Conservation (phyloP, 495 filamentous ascomycete genomes). For the Aspergillus sparsus region DNA sequence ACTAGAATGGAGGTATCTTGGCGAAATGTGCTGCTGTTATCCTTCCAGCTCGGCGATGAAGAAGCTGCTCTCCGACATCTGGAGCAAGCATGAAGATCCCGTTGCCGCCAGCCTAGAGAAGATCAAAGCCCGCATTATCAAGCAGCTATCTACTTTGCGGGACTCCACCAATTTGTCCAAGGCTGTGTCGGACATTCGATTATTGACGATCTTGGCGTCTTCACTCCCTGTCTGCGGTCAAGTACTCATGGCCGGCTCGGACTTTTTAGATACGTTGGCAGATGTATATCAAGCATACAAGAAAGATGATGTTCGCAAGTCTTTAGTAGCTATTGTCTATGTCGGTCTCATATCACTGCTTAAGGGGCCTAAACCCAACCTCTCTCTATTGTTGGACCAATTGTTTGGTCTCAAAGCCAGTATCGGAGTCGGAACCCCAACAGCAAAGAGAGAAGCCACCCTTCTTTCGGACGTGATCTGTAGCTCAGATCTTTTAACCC, state of each 20-base stretch:
- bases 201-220: constrained; percentile 44
- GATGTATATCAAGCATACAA: constrained; percentile 60
- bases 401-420: constrained; percentile 75
- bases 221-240: constrained; percentile 40
- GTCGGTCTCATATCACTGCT: constrained; percentile 68
- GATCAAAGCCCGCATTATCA: constrained; percentile 48
- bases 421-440: constrained; percentile 53
- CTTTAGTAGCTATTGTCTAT: constrained; percentile 69
- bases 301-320: constrained; percentile 57
- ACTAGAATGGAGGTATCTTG: constrained; percentile 42
- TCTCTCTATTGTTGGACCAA: constrained; percentile 74
- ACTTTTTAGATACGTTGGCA: constrained; percentile 76
- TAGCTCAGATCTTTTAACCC: constrained; percentile 41
- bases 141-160: constrained; percentile 48
- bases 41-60: constrained; percentile 42
- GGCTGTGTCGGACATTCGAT: constrained; percentile 37
- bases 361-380: constrained; percentile 63
- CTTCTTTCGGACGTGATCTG: constrained; percentile 50
- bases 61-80: constrained; percentile 46
- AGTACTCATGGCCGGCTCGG: constrained; percentile 77
- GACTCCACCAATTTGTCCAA: constrained; percentile 33
- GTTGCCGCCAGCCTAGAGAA: constrained; percentile 46
- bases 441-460: constrained; percentile 40
- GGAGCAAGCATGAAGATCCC: constrained; percentile 37
- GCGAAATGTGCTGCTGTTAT: constrained; percentile 42